These are phyloP conservation scores for Trichoderma reesei DNA, from an alignment of 495 filamentous ascomycete genomes.

Conservation along the genomic window DNA sequence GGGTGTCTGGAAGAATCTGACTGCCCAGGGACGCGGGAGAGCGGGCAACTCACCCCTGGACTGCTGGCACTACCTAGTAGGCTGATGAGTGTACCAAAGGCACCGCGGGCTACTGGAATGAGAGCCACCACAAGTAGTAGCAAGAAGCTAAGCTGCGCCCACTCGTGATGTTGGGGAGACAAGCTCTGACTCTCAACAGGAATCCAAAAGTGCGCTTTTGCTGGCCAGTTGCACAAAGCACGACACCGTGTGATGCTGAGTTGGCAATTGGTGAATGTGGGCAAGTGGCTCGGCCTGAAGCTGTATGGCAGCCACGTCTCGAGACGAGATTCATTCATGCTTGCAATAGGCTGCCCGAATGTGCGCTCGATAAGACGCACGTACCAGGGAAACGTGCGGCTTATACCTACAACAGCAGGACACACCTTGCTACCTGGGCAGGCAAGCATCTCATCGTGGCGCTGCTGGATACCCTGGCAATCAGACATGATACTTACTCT, in stretches of 20 bases:
- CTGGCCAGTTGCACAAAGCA: too few species aligned
- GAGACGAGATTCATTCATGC: not conserved
- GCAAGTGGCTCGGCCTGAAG: too few species aligned
- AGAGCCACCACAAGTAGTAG: not conserved
- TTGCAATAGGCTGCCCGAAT: not conserved
- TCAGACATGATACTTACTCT: not conserved
- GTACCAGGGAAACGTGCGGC: not conserved
- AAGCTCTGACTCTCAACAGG: too few species aligned
- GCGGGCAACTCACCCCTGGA: not conserved
- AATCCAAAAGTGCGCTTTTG: too few species aligned
- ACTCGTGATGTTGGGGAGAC: not conserved
- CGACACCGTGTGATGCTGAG: not conserved
- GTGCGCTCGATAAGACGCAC: not conserved
- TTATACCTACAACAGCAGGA: not conserved
- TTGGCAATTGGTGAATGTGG: not conserved
- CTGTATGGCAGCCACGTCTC: not conserved
- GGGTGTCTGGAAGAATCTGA: not conserved
- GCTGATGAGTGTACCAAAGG: not conserved
- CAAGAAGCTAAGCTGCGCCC: not conserved
- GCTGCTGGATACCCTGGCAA: not conserved
- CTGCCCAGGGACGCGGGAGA: constrained; percentile 1
- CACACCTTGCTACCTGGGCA: not conserved
- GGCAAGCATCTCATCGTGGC: not conserved
- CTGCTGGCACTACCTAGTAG: not conserved
- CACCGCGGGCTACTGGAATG: not conserved